A percentile compares a stretch with the other conserved stretches of the same genome.
phyloP scores from a whole-genome alignment of 2,329 filamentous ascomycete genomes.

The Colletotrichum sp. region DNA sequence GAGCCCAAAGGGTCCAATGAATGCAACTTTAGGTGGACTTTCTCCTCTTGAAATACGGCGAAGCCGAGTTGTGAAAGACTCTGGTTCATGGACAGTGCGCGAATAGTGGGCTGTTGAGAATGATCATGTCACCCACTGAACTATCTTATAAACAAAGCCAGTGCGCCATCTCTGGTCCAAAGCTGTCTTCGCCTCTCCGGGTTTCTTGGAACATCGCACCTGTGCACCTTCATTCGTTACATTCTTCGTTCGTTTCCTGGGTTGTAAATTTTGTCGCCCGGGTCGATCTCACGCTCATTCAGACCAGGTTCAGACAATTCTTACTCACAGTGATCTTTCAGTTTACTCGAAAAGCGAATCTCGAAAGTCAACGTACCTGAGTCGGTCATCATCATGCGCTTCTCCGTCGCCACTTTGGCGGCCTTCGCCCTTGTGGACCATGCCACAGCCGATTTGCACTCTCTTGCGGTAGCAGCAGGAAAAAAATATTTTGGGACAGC shows the following conservation, averaged over 20 bases:
- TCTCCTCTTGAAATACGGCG: background rate
- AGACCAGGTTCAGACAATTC: background rate
- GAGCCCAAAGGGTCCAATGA: background rate
- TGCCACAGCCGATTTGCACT: conserved; percentile 36
- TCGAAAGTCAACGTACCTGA: background rate
- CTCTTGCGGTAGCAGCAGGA: conserved; percentile 28
- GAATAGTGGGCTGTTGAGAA: background rate
- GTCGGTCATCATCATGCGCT: background rate
- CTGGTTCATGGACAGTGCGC: background rate
- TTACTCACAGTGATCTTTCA: background rate
- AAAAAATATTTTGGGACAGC: conserved; percentile 67
- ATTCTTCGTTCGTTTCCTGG: background rate
- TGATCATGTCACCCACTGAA: background rate
- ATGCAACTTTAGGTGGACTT: background rate
- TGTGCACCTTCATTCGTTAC: background rate
- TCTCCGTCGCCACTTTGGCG: conserved; percentile 6
- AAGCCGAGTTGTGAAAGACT: background rate
- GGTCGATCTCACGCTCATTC: background rate
- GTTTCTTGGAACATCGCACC: background rate
- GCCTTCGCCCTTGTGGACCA: conserved; percentile 9
- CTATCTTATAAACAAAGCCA: background rate
- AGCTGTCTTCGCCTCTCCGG: background rate
- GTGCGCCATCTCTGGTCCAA: fast-evolving
- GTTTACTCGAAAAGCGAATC: background rate
- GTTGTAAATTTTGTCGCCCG: background rate